phyloP scores from a whole-genome alignment of 2,329 filamentous ascomycete species.

The Drechmeria coniospora region DNA sequence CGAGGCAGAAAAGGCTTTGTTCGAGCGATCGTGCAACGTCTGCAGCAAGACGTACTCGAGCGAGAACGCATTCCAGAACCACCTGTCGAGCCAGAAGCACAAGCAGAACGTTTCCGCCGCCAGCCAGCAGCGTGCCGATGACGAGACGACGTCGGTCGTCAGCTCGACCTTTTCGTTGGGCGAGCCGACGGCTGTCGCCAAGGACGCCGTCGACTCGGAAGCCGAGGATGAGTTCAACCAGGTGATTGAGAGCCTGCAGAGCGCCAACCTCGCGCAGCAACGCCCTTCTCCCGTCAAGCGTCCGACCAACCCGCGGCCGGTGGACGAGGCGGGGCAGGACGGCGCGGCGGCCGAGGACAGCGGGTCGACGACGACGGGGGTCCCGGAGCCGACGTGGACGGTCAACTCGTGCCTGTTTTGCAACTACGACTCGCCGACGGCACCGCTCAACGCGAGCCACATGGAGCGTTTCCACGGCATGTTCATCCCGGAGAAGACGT shows the following conservation, averaged over 20 bases:
- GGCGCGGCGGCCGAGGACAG: constrained; percentile 26
- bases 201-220: constrained; percentile 43
- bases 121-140: constrained; percentile 29
- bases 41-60: constrained; percentile 93
- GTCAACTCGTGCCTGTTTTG: constrained; percentile 70
- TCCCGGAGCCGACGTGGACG: constrained; percentile 22
- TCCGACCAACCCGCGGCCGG: constrained; percentile 34
- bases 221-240: constrained; percentile 61
- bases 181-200: constrained; percentile 46
- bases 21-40: constrained; percentile 65
- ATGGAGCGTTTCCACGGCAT: constrained; percentile 91
- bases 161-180: constrained; percentile 87
- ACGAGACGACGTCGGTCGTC: constrained; percentile 68
- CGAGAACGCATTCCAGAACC: constrained; percentile 90
- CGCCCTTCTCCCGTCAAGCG: constrained; percentile 36
- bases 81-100: constrained; percentile 83
- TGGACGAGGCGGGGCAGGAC: constrained; percentile 25
- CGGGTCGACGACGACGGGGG: constrained; percentile 24
- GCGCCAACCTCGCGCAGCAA: constrained; percentile 48
- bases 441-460: constrained; percentile 65
- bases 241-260: constrained; percentile 64
- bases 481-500: constrained; percentile 85
- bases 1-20: constrained; percentile 75
- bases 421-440: constrained; percentile 64
- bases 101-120: constrained; percentile 40